Evolutionary conservation across 768 basidiomycete genomes (phyloP).

Genomic region (Hysterangium stoloniferum): DNA sequence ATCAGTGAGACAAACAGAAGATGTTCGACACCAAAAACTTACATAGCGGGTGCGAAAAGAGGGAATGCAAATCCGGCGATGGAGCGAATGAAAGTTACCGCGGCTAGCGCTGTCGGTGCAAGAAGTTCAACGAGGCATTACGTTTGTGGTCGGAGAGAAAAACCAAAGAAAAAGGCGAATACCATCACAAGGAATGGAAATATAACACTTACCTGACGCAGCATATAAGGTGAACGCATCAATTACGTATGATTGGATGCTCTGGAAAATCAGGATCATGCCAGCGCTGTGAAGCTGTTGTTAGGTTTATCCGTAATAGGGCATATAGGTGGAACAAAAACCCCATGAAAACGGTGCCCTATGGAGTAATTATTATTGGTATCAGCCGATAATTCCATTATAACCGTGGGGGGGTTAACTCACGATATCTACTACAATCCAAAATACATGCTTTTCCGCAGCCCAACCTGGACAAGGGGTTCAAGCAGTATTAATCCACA

Average conservation of each 20-base stretch:
- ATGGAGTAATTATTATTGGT: slow-evolving; percentile 8
- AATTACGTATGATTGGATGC: slow-evolving; percentile 60
- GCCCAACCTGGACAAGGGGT: slow-evolving; percentile 52
- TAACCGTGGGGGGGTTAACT: slow-evolving; percentile 16
- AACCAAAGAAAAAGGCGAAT: neutral
- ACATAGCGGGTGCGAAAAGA: slow-evolving; percentile 65
- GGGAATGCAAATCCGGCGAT: slow-evolving; percentile 71
- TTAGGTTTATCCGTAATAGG: neutral
- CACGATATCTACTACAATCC: slow-evolving; percentile 67
- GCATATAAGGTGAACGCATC: slow-evolving; percentile 60
- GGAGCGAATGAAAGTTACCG: slow-evolving; percentile 53
- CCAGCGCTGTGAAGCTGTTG: slow-evolving; percentile 31
- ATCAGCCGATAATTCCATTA: neutral
- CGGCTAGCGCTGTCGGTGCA: slow-evolving; percentile 63
- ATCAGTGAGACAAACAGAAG: no score
- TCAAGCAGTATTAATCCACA: neutral
- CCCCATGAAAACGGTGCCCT: slow-evolving; percentile 51
- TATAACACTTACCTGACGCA: slow-evolving; percentile 44
- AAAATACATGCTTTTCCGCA: slow-evolving; percentile 47
- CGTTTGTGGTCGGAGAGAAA: slow-evolving; percentile 4
- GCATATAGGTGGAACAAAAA: neutral
- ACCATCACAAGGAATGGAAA: slow-evolving; percentile 6
- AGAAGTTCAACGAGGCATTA: slow-evolving; percentile 16
- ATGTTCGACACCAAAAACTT: slow-evolving; percentile 12
- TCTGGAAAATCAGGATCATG: slow-evolving; percentile 50